Base-by-base conservation (phyloP, 768 basidiomycete genomes). In the Ramaria sp. region DNA sequence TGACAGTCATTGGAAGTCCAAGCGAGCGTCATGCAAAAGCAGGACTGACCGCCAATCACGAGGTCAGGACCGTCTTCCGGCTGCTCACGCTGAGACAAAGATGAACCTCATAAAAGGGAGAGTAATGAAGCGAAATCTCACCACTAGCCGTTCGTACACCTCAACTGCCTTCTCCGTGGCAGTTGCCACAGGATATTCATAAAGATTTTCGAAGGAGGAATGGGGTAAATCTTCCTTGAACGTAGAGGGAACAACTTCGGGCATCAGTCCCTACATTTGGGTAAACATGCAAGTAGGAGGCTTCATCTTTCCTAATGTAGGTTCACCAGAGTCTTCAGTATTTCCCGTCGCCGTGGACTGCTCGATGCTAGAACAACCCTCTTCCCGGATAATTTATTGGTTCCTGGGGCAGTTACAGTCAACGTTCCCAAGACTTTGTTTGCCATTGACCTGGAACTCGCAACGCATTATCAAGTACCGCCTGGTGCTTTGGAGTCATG, bases 341-440 rank as follows among this genome's bases (percentile, higher is more conserved):
- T 90, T 52, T 92, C 90, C 63, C 78, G 81, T 62, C 93, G 74
- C 60, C 93, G 76, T 1, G 91, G 88, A 61, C 89, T 93, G 55
- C 79, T 82, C 4, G 92, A 95, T 0, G 93, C 93, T 1, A 97
- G 74, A 2, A 96, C 70, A 45, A 97, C 77, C 3, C 88, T 76
- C 64, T 91, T 93, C 20, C 79, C 81, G 37, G 72, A 64, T 1
- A 96, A 76, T 64, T 83, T 88, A 61, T 82, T 72, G 42, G 70
- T 65, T 38, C 65, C 64, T 1, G 67, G 10, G 20, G 18, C 12
- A 34, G 67, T 18, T 68, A 16, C 18, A 6, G 13, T 45, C 10
- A 44, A 9, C 1, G 13, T 27, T 7, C 44, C 7, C 7, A 28
- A 18, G n/a, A 12, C 25, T 25, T 12, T 20, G 9, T 16, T 18